Conservation (phyloP, 169 alveolate genomes). For the Eimeria maxima region DNA sequence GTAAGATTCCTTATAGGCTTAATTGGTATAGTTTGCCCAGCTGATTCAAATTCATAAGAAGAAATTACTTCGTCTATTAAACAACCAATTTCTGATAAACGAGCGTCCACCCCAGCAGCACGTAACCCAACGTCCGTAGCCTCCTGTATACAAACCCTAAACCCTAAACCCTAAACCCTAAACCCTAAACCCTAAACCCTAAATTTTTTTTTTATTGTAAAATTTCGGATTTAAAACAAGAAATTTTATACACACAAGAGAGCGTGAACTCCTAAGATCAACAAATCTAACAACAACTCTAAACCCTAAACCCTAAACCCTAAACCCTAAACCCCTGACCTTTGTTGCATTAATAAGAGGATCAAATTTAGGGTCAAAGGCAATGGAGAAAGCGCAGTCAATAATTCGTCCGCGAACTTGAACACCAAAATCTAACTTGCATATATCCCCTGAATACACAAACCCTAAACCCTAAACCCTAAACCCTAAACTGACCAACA, state of each 20-base stretch:
- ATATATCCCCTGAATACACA: slow-evolving; percentile 92
- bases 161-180: slow-evolving; percentile 41
- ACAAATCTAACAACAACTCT: too few species aligned
- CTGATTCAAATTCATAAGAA: slow-evolving; percentile 95
- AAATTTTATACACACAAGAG: too few species aligned
- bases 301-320: background rate
- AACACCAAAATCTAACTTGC: slow-evolving; percentile 99
- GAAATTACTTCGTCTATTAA: slow-evolving; percentile 99
- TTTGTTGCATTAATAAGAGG: slow-evolving; percentile 86
- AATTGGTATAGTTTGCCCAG: slow-evolving; percentile 89
- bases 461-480: slow-evolving; percentile 87
- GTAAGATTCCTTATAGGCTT: slow-evolving; percentile 98
- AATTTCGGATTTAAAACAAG: too few species aligned
- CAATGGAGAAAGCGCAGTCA: slow-evolving; percentile 99
- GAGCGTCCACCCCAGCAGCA: slow-evolving; percentile 99
- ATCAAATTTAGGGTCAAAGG: slow-evolving; percentile 94
- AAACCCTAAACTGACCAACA: background rate
- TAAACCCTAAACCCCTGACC: background rate
- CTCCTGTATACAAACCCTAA: slow-evolving; percentile 90
- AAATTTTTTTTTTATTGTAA: background rate
- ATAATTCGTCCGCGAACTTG: slow-evolving; percentile 99
- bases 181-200: slow-evolving; percentile 43
- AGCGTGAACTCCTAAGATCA: too few species aligned
- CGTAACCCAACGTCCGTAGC: slow-evolving; percentile 99
- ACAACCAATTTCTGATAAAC: slow-evolving; percentile 98